Base-by-base conservation (phyloP, 768 basidiomycete species). In the Clitopilus hobsonii region DNA sequence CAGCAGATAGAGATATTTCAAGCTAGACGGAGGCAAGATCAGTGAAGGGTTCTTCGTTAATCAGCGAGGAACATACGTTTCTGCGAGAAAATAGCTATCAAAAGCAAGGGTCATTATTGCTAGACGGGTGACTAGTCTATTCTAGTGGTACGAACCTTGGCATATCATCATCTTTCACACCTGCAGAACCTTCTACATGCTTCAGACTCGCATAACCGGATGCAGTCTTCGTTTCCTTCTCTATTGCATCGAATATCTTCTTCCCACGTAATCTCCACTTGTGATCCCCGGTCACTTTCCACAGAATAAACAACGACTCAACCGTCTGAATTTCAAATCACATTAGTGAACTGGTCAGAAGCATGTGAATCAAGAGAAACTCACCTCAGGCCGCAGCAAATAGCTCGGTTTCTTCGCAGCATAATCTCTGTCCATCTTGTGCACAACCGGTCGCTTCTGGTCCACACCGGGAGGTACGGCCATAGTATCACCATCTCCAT, bases 251-350 rank as follows among this genome's bases (percentile, higher is more conserved):
- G 61, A 88, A 91, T 30, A 91, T 81, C 26, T 64, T 66, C 87
- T 88, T 89, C 1, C 85, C 89, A 51, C 82, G 78, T 45, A 83
- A 76, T 58, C 89, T 77, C 89, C 90, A 91, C 54, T 75, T 78
- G 26, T 64, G 63, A 60, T 91, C 79, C 0, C 85, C 81, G 1
- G 89, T 91, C 6, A 79, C 76, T 45, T 80, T 80, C 83, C 85
- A 91, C 54, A 91, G 65, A 16, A 90, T 61, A 64, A 84, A 90
- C 53, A 91, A 66, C 8, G 84, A 86, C 65, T 91, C 89, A 3
- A 91, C 61, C 6, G 90, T 82, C 88, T 91, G 60, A 7, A 54
- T 29, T 26, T 27, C 22, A 38, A 23, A 18, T 20, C 11, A 58
- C 6, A 53, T 26, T 16, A 26, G n/a, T n/a, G n/a, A 51, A 51